Conservation (phyloP, 2,329 filamentous ascomycete genomes). For the Passalora sequoiae region DNA sequence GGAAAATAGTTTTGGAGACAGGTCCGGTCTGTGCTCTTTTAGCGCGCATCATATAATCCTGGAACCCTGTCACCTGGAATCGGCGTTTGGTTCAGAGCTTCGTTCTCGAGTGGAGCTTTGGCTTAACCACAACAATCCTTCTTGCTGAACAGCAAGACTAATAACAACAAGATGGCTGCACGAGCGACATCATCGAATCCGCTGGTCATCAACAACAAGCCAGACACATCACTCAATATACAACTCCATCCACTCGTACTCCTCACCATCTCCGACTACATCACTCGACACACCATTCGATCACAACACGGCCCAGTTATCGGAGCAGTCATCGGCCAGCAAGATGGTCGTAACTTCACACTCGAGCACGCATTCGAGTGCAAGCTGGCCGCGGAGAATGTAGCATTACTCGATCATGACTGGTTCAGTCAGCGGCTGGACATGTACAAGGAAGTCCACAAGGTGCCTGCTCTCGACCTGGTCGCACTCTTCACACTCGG, state of each 20-base stretch:
- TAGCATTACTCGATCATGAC: conserved; percentile 57
- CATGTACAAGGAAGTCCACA: conserved; percentile 87
- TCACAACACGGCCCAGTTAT: conserved; percentile 69
- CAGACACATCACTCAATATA: conserved; percentile 70
- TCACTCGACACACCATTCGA: conserved; percentile 82
- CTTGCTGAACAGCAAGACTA: not conserved
- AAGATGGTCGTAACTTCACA: conserved; percentile 83
- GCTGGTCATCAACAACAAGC: conserved; percentile 43
- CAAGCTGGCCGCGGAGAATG: conserved; percentile 48
- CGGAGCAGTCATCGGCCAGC: conserved; percentile 84
- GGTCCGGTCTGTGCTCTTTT: no score
- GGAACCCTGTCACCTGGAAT: no score
- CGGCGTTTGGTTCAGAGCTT: no score
- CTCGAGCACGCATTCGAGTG: conserved; percentile 92
- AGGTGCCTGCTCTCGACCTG: conserved; percentile 68
- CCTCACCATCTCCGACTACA: conserved; percentile 93
- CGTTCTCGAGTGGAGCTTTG: no score
- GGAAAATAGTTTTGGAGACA: no score
- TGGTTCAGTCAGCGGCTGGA: conserved; percentile 77
- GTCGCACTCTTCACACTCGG: conserved; percentile 66
- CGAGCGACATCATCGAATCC: conserved; percentile 33
- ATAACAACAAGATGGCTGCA: not conserved
- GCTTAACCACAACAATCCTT: no score
- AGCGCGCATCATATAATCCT: no score
- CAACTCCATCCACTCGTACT: conserved; percentile 90